phyloP scores from a whole-genome alignment of 495 filamentous ascomycete genomes.

The Tuber indicum region DNA sequence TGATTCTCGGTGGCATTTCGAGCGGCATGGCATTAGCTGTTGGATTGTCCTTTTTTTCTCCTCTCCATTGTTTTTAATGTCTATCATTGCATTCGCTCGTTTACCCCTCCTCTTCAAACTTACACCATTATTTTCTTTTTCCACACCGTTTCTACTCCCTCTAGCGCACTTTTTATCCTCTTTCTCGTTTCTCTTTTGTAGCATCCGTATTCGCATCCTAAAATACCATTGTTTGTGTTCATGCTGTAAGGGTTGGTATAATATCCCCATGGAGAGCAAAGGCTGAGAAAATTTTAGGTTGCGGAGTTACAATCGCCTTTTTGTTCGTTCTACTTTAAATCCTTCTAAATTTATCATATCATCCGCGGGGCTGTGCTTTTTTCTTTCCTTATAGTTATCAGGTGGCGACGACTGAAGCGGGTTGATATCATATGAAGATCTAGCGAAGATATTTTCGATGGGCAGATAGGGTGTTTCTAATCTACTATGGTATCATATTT shows the following conservation, averaged over 20 bases:
- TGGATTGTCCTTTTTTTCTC: neutral
- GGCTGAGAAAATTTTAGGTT: neutral
- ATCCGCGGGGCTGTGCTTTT: neutral
- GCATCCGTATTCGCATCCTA: neutral
- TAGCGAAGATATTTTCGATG: neutral
- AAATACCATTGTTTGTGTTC: constrained; percentile 1
- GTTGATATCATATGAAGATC: neutral
- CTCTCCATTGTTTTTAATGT: constrained; percentile 1
- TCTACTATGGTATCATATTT: neutral
- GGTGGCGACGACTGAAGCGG: neutral
- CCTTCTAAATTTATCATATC: neutral
- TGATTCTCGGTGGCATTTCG: neutral
- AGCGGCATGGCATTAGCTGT: neutral
- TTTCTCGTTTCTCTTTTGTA: neutral
- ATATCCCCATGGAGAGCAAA: neutral
- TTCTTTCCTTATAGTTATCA: neutral
- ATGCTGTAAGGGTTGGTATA: constrained; percentile 1
- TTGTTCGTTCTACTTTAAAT: neutral
- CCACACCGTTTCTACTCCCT: neutral
- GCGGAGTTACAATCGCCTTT: neutral
- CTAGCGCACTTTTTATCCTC: neutral
- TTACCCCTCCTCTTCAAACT: neutral
- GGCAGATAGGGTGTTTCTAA: neutral
- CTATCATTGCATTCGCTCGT: neutral
- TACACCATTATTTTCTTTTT: neutral